A percentile compares a stretch with the other conserved stretches of the same genome.
These are phyloP conservation scores for Ceratonia siliqua DNA, from an alignment of 306 rosid species.

Conservation along the genomic window DNA sequence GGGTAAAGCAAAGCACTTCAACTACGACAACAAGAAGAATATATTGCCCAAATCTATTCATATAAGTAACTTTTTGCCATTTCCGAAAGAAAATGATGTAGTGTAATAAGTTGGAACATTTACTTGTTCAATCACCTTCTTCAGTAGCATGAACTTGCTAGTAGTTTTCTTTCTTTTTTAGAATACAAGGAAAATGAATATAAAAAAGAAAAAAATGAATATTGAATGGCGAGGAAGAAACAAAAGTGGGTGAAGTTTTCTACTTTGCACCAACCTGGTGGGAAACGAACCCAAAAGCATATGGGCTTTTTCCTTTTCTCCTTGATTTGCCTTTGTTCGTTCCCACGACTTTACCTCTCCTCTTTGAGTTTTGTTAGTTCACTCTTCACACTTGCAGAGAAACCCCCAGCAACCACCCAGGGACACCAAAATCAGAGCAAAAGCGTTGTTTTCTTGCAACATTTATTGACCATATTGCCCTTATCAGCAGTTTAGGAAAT, in stretches of 20 bases:
- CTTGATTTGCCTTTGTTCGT: constrained; percentile 47
- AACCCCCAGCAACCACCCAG: too few relatives aligned
- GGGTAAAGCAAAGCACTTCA: constrained; percentile 56
- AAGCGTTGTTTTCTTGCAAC: background rate
- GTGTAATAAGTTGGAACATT: constrained; percentile 43
- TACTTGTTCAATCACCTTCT: constrained; percentile 31
- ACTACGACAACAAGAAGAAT: constrained; percentile 53
- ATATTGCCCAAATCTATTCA: constrained; percentile 36
- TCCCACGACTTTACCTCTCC: constrained; percentile 54
- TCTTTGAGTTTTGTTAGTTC: constrained; percentile 44
- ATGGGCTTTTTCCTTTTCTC: constrained; percentile 53
- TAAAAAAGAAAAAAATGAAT: background rate
- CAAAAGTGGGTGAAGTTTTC: constrained; percentile 51
- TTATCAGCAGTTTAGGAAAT: too few relatives aligned
- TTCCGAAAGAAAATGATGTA: constrained; percentile 26
- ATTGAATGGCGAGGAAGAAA: constrained; percentile 44
- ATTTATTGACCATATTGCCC: constrained; percentile 31
- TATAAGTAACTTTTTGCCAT: too few relatives aligned
- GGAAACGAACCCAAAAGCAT: constrained; percentile 62
- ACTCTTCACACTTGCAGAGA: constrained; percentile 32
- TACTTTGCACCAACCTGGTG: constrained; percentile 57
- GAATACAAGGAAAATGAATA: constrained; percentile 18
- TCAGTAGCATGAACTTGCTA: constrained; percentile 35
- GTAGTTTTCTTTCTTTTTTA: background rate
- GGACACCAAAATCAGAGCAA: constrained; percentile 9